Evolutionary conservation across 2,329 filamentous ascomycete genomes (phyloP).

Genomic region (Xylariomycetidae sp.): DNA sequence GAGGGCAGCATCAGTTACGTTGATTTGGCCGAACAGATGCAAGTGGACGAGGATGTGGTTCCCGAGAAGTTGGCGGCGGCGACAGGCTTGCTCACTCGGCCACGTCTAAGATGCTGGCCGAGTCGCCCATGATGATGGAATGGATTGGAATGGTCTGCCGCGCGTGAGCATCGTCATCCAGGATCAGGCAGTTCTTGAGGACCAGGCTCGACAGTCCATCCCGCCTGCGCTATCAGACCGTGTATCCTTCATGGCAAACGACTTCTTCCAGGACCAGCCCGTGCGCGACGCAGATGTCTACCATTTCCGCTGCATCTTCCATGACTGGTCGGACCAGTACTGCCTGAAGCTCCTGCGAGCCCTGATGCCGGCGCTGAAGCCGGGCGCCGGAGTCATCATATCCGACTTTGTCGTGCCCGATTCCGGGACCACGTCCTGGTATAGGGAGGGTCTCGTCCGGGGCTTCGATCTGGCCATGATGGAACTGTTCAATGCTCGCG

Average conservation of each 20-base stretch:
- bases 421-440: too few species aligned
- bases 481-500: too few species aligned
- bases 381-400: conserved; percentile 23
- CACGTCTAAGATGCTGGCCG: conserved; percentile 1
- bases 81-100: too few species aligned
- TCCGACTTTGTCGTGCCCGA: conserved; percentile 9
- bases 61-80: too few species aligned
- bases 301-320: conserved; percentile 37
- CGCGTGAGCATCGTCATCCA: conserved; percentile 1
- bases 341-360: conserved; percentile 25
- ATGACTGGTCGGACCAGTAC: conserved; percentile 38
- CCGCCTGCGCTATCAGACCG: background rate
- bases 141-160: conserved; percentile 1
- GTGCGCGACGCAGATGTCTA: conserved; percentile 31
- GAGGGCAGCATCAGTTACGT: too few species aligned
- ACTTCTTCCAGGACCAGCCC: conserved; percentile 15
- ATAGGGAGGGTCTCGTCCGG: too few species aligned
- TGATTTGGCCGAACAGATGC: too few species aligned
- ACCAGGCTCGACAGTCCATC: background rate
- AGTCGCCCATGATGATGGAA: background rate
- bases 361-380: conserved; percentile 32
- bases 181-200: conserved; percentile 1
- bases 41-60: too few species aligned
- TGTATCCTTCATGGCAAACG: conserved; percentile 10
- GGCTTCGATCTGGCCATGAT: too few species aligned